Conservation (phyloP, 192 early-diverging fungal species). For the Chytriomyces confervae region DNA sequence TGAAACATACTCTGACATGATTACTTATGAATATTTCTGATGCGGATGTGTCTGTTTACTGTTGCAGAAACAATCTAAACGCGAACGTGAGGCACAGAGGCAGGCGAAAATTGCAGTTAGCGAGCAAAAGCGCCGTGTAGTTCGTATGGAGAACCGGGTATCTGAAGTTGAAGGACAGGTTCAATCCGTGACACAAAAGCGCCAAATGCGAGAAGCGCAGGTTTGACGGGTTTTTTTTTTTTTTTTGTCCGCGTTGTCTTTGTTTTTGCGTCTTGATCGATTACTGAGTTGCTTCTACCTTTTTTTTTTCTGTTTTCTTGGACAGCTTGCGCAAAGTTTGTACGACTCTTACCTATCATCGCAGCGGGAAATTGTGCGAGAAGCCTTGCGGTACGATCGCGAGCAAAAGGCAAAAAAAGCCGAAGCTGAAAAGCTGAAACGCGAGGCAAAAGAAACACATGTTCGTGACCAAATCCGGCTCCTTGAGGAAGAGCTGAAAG, state of each 20-base stretch:
- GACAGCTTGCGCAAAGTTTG: slow-evolving; percentile 13
- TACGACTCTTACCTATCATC: slow-evolving; percentile 16
- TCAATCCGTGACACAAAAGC: background rate
- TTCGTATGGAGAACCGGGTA: slow-evolving; percentile 21
- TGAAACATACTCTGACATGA: background rate
- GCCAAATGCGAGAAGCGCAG: slow-evolving; percentile 17
- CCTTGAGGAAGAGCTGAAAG: slow-evolving; percentile 19
- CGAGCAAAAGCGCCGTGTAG: slow-evolving; percentile 29
- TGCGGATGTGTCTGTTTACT: background rate
- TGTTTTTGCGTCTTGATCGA: too few relatives aligned
- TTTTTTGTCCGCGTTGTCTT: background rate
- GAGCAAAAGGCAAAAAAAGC: background rate
- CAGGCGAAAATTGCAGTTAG: background rate
- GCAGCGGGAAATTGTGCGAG: slow-evolving; percentile 21
- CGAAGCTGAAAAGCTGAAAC: slow-evolving; percentile 2
- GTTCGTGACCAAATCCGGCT: slow-evolving; percentile 20
- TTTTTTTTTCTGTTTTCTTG: too few relatives aligned
- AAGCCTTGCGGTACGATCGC: background rate
- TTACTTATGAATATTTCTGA: background rate
- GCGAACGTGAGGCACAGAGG: slow-evolving; percentile 20
- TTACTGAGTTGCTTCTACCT: too few relatives aligned
- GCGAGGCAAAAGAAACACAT: slow-evolving; percentile 24
- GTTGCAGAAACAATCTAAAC: background rate
- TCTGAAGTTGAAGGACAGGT: slow-evolving; percentile 12
- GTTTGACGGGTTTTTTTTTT: background rate